These are phyloP conservation scores for Xylaria intraflava DNA, from an alignment of 495 filamentous ascomycete species.

Conservation along the genomic window DNA sequence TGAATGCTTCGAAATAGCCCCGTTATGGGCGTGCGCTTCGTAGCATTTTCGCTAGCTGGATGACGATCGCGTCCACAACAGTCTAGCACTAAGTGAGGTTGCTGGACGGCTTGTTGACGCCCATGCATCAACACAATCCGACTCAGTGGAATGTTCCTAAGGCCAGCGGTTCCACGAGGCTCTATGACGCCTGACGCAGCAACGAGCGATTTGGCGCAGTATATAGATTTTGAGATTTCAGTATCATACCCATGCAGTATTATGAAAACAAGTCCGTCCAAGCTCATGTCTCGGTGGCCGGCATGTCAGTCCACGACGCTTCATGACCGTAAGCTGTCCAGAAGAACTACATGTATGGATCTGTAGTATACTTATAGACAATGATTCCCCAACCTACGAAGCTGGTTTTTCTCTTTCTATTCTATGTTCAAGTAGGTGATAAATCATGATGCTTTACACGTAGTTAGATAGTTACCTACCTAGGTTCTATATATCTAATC, in stretches of 20 bases:
- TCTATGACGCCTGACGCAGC: neutral
- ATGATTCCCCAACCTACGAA: too few species aligned
- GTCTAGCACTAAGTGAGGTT: neutral
- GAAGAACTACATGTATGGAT: too few species aligned
- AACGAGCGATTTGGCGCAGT: constrained; percentile 12
- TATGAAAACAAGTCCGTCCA: neutral
- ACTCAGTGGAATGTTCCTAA: neutral
- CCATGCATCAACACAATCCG: neutral
- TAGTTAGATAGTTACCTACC: too few species aligned
- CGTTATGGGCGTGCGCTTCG: neutral
- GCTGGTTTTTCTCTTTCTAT: too few species aligned
- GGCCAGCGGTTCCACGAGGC: neutral
- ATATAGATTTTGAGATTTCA: constrained; percentile 28
- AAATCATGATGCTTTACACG: too few species aligned
- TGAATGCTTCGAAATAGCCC: neutral
- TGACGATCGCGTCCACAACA: neutral
- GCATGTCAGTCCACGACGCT: neutral
- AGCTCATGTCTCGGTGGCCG: neutral
- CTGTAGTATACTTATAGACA: too few species aligned
- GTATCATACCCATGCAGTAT: constrained; percentile 21
- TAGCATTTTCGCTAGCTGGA: neutral
- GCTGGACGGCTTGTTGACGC: neutral
- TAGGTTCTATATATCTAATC: too few species aligned
- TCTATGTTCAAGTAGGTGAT: too few species aligned
- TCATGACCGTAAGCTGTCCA: neutral